Percentiles rank a stretch among this genome's conserved stretches.
Evolutionary conservation across 1,284 basidiomycete genomes (phyloP).

Genomic region (Austroboletus novae-zelandiae): DNA sequence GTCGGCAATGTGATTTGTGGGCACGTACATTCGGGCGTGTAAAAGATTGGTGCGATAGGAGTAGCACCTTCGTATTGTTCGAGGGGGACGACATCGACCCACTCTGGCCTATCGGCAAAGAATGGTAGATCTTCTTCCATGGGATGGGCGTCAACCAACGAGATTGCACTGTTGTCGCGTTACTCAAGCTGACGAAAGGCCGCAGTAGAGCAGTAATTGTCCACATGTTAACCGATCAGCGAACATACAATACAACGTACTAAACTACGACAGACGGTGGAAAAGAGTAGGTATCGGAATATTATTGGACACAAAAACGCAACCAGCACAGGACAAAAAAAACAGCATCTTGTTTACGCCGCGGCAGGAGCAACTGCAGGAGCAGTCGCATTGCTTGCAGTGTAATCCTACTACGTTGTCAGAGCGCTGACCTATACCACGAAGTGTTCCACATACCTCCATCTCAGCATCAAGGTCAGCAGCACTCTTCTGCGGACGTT

Average conservation of each 20-base stretch:
- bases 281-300: slow-evolving; percentile 23
- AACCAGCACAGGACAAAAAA: slow-evolving; percentile 15
- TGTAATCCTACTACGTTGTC: slow-evolving; percentile 56
- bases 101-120: slow-evolving; percentile 67
- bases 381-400: slow-evolving; percentile 48
- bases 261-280: slow-evolving; percentile 23
- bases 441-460: slow-evolving; percentile 54
- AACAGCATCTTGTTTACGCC: slow-evolving; percentile 19
- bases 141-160: not conserved
- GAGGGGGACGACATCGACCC: slow-evolving; percentile 78
- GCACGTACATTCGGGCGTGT: slow-evolving; percentile 78
- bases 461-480: slow-evolving; percentile 82
- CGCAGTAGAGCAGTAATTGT: not conserved
- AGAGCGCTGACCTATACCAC: not conserved
- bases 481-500: slow-evolving; percentile 62
- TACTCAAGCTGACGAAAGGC: not conserved
- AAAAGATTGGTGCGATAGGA: slow-evolving; percentile 87
- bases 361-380: slow-evolving; percentile 39
- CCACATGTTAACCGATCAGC: not conserved
- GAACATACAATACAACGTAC: slow-evolving; percentile 21
- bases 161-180: not conserved
- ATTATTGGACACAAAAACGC: slow-evolving; percentile 15
- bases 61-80: slow-evolving; percentile 77
- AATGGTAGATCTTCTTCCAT: slow-evolving; percentile 30
- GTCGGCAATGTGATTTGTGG: slow-evolving; percentile 2